phyloP scores from a whole-genome alignment of 2,329 filamentous ascomycete genomes.

The Aspergillus tubingensis region DNA sequence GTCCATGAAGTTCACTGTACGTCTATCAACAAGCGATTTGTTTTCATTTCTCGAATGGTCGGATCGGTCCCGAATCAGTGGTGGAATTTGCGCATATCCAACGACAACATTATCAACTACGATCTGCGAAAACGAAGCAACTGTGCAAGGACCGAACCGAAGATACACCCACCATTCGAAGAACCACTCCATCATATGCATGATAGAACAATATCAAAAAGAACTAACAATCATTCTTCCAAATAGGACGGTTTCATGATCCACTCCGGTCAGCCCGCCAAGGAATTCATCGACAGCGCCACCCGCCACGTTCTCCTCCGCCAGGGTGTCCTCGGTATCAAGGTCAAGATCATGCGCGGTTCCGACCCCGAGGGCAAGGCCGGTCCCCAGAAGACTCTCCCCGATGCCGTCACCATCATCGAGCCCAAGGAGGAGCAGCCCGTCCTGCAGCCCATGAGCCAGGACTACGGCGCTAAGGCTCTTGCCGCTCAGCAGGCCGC shows the following conservation, averaged over 20 bases:
- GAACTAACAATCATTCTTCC: conserved; percentile 15
- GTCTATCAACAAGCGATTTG: conserved; percentile 30
- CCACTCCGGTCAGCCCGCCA: conserved; percentile 98
- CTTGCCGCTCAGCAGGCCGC: conserved; percentile 60
- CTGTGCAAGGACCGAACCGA: background rate
- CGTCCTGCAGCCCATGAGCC: conserved; percentile 90
- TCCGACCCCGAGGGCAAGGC: conserved; percentile 99
- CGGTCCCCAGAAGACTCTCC: conserved; percentile 93
- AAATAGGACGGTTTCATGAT: conserved; percentile 96
- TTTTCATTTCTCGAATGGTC: background rate
- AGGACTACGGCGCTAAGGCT: conserved; percentile 98
- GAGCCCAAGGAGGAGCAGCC: conserved; percentile 99
- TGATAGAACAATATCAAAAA: background rate
- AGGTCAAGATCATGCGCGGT: conserved; percentile 99
- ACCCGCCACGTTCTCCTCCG: conserved; percentile 99
- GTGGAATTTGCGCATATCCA: background rate
- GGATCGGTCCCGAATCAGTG: background rate
- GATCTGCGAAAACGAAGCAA: background rate
- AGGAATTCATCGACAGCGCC: conserved; percentile 98
- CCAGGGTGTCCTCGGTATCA: conserved; percentile 99
- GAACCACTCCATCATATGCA: background rate
- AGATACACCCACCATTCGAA: background rate
- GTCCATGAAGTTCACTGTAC: conserved; percentile 99
- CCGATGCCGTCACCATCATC: conserved; percentile 98
- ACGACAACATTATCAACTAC: background rate